Conservation (phyloP, 306 rosid species). For the Castanea sativa region DNA sequence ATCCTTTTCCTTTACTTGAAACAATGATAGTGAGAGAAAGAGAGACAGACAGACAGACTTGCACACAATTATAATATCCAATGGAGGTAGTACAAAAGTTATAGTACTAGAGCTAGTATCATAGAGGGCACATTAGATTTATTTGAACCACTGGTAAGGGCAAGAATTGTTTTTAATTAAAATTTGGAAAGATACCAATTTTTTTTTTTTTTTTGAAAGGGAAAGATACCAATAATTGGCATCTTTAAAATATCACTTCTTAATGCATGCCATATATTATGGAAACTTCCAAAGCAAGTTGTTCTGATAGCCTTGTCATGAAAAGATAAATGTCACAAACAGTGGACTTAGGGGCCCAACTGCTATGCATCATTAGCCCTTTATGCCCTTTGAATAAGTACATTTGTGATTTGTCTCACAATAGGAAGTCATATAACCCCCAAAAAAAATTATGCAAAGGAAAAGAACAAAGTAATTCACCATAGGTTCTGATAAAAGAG, state of each 20-base stretch:
- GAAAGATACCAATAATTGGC: slow-evolving; percentile 36
- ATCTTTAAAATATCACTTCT: not conserved
- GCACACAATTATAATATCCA: slow-evolving; percentile 26
- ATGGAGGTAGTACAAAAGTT: slow-evolving; percentile 13
- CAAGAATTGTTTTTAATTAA: slow-evolving; percentile 2
- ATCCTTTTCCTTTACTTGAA: slow-evolving; percentile 12
- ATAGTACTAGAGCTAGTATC: slow-evolving; percentile 1
- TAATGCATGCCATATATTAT: not conserved
- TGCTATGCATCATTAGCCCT: not conserved
- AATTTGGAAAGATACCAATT: slow-evolving; percentile 27
- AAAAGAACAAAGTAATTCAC: too few relatives aligned
- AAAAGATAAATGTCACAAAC: slow-evolving; percentile 5
- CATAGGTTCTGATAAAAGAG: too few relatives aligned
- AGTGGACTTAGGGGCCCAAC: slow-evolving; percentile 6
- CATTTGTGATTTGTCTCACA: too few relatives aligned
- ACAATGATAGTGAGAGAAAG: slow-evolving; percentile 8
- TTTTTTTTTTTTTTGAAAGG: too few relatives aligned
- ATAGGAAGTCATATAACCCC: too few relatives aligned
- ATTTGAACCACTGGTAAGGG: slow-evolving; percentile 12
- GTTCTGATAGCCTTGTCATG: slow-evolving; percentile 11
- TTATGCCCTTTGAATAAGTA: not conserved
- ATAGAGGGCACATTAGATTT: slow-evolving; percentile 3
- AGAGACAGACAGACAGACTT: not conserved
- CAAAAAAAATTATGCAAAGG: too few relatives aligned
- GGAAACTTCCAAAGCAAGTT: slow-evolving; percentile 41